Evolutionary conservation across 1,139 yeast genomes (phyloP), one percentile per base, ranked within the genome.

Genomic region (Magnusiomyces ingens): DNA sequence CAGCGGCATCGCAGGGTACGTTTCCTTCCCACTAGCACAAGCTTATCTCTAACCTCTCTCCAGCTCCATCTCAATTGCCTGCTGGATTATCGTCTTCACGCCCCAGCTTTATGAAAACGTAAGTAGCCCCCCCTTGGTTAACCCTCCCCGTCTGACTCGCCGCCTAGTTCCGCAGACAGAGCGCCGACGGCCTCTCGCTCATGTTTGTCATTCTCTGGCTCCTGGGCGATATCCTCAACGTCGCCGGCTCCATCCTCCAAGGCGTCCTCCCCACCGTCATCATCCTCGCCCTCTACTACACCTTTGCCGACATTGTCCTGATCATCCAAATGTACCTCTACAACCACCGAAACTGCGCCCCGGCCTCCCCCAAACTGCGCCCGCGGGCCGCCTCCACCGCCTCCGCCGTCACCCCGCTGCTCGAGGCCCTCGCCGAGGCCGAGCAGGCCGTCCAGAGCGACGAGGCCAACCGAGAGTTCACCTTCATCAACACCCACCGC

Each of bases 81-180:
- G 98, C 68, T 93, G 99, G 99, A 85, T 93, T 58, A 90, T 93
- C 52, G 98, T 93, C 22, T 93, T 93, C 74, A 95, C 96, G 43
- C 99, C 99, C 15, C 99, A 93, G 67, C 85, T 93, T 47, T 91
- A 89, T 68, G 97, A 93, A 67, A 91, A 91, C 66, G 72, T 69
- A 60, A 5, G 32, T 57, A 4, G 2, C 18, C 10, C 17, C 6
- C 8, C 32, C 32, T 26, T 26, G 8, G 8, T 8, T 26, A 26
- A 26, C 32, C 4, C 4, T 26, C 8, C 32, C 4, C n/a, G n/a
- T n/a, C 32, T 26, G 8, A 26, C 32, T 5, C 4, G 4, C 32
- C 8, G 8, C 8, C 32, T 38, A 68, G 71, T 90, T 87, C 67
- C 77, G 78, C 57, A 75, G 97, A 64, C 83, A 86, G 66, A 82